phyloP scores from a whole-genome alignment of 2,329 filamentous ascomycete genomes.

The Samsoniella hepiali region DNA sequence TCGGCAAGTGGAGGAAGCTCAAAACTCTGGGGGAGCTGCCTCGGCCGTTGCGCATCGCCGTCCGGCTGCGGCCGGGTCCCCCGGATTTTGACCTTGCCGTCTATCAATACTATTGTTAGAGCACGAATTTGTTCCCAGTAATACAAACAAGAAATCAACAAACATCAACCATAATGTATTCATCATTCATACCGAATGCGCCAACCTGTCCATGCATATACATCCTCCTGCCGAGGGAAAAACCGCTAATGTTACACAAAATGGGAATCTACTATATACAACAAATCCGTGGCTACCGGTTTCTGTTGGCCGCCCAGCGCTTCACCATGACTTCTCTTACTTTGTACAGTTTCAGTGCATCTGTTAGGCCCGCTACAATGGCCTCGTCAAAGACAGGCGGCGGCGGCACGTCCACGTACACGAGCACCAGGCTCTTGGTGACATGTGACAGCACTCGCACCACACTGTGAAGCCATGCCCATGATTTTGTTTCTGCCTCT shows the following conservation, averaged over 20 bases:
- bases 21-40: conserved; percentile 11
- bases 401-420: conserved; percentile 86
- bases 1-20: conserved; percentile 10
- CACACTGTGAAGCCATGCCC: conserved; percentile 84
- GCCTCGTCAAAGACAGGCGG: conserved; percentile 50
- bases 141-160: background rate
- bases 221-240: background rate
- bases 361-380: conserved; percentile 54
- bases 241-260: conserved; percentile 11
- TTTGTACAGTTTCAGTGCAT: conserved; percentile 65
- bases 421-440: conserved; percentile 81
- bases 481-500: conserved; percentile 50
- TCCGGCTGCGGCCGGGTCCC: background rate
- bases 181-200: background rate
- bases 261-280: conserved; percentile 18
- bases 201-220: background rate
- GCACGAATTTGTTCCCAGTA: background rate
- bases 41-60: conserved; percentile 13
- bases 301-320: conserved; percentile 82
- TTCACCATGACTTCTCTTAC: conserved; percentile 78
- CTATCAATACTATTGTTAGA: background rate
- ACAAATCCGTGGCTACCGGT: conserved; percentile 36
- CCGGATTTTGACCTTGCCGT: background rate
- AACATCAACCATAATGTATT: background rate
- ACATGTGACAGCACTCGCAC: conserved; percentile 89